Base-by-base conservation (phyloP, 257 asterid genomes). In the Fraxinus cuspidata region DNA sequence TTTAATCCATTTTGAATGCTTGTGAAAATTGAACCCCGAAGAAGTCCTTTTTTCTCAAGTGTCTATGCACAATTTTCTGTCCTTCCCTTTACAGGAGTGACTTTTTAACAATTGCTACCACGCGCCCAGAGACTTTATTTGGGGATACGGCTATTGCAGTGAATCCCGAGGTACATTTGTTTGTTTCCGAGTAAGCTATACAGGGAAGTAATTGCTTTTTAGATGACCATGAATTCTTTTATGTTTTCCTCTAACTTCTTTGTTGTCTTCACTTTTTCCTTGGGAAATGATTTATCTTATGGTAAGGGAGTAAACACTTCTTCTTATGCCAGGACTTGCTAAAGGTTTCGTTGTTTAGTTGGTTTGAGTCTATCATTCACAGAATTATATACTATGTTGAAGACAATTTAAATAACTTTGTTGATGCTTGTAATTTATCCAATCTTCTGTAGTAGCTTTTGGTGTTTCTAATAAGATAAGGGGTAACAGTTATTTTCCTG, bases 91-190 rank as follows among this genome's bases (percentile, higher is more conserved):
- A 81, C 84, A 95, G 99, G 92, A 84, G 85, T 84, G 99, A 95
- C 82, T 95, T 38, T 88, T 85, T 95, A 80, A 93, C 98, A 64
- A 92, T 95, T 85, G 98, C 99, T 80, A 95, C 99, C 63, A 93
- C 99, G 0, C 92, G 99, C 70, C 99, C 99, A 5, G 99, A 95
- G 89, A 95, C 99, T 78, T 92, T 95, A 84, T 95, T 95, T 77
- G 99, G 98, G 80, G 99, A 95, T 86, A 90, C 96, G 27, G 99
- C 99, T 28, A 73, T 95, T 73, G 99, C 99, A 12, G 97, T 95
- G 78, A 84, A 95, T 88, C 99, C 99, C 53, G 70, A 83, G 96
- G 99, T 95, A 88, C 77, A 81, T 74, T 79, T 70, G 49, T 71
- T 51, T 79, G 64, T 77, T 71, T 56, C 25, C 25, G 66, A 3